phyloP scores from a whole-genome alignment of 306 rosid genomes.

The Canavalia ensiformis region DNA sequence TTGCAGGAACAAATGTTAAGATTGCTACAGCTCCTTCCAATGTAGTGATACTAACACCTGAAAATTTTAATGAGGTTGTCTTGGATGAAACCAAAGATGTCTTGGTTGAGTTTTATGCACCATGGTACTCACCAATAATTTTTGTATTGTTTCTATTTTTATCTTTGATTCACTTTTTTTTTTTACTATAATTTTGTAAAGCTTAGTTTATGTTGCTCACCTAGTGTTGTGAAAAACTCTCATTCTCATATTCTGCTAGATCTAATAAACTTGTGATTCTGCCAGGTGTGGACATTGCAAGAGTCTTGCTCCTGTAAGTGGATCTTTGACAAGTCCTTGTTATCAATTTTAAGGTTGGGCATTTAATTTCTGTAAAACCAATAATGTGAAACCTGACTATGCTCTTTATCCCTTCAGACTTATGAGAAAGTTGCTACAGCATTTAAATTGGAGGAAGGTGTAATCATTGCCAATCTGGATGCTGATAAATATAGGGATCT shows the following conservation, averaged over 20 bases:
- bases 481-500: slow-evolving; percentile 89
- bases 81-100: slow-evolving; percentile 86
- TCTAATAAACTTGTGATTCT: slow-evolving; percentile 45
- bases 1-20: slow-evolving; percentile 90
- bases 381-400: slow-evolving; percentile 36
- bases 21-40: slow-evolving; percentile 75
- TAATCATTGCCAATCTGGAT: slow-evolving; percentile 88
- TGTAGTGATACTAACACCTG: slow-evolving; percentile 75
- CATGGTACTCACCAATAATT: slow-evolving; percentile 68
- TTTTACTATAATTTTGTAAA: neutral
- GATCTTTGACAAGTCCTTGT: slow-evolving; percentile 25
- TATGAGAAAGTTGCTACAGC: slow-evolving; percentile 92
- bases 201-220: neutral
- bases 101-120: slow-evolving; percentile 98
- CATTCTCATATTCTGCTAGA: neutral
- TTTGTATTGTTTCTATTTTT: slow-evolving; percentile 6
- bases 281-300: slow-evolving; percentile 97
- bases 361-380: slow-evolving; percentile 37
- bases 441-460: slow-evolving; percentile 72
- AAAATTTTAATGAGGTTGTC: slow-evolving; percentile 80
- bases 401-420: slow-evolving; percentile 55
- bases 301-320: slow-evolving; percentile 95
- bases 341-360: slow-evolving; percentile 3
- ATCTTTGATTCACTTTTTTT: slow-evolving; percentile 6
- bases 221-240: neutral